Evolutionary conservation across 2,329 filamentous ascomycete species (phyloP).

Genomic region (Fusarium abutilonis): DNA sequence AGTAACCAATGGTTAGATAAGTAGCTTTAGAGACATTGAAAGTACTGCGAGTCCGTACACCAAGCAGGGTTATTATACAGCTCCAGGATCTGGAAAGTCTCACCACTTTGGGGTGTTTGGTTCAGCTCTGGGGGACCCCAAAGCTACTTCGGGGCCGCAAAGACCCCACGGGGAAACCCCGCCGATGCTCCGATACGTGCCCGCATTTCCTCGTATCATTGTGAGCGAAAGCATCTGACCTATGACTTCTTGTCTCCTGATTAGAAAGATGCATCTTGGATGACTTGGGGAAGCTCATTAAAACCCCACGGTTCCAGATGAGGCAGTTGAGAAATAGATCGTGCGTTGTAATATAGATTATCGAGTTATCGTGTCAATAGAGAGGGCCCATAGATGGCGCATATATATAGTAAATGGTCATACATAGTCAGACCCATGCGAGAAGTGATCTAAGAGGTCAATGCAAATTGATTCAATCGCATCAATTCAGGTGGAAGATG

Average conservation of each 20-base stretch:
- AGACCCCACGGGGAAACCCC: conserved; percentile 24
- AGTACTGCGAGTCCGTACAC: background rate
- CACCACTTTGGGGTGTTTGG: conserved; percentile 5
- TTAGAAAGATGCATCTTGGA: background rate
- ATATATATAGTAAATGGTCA: too few relatives aligned
- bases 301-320: background rate
- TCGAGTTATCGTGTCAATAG: background rate
- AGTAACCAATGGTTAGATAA: background rate
- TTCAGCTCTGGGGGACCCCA: conserved; percentile 15
- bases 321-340: background rate
- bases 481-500: background rate
- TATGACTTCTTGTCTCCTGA: conserved; percentile 20
- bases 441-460: too few relatives aligned
- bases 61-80: conserved; percentile 9
- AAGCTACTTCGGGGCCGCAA: conserved; percentile 23
- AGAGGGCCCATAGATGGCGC: too few relatives aligned
- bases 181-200: conserved; percentile 31
- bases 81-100: background rate
- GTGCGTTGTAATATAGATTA: background rate
- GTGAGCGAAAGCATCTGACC: background rate
- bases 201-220: conserved; percentile 10
- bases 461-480: background rate
- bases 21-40: background rate
- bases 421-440: too few relatives aligned
- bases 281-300: background rate